Evolutionary conservation across 305 asterid genomes (phyloP).

Genomic region (Fraxinus floribunda): DNA sequence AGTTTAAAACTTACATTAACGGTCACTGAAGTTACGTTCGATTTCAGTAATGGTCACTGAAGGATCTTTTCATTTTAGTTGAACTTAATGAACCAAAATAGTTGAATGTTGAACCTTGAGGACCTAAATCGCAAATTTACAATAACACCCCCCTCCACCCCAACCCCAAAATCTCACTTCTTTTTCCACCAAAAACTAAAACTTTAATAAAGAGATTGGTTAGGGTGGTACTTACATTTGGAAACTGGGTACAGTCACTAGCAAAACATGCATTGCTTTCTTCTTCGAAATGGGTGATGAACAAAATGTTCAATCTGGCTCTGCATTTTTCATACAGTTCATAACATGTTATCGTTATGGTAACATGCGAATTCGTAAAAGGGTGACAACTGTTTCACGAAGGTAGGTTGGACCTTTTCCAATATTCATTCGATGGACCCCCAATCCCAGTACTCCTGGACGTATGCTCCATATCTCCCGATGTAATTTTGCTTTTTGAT

Average conservation of each 20-base stretch:
- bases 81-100: no score
- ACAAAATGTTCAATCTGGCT: conserved; percentile 58
- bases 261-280: conserved; percentile 78
- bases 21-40: no score
- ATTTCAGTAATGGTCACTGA: no score
- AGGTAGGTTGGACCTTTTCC: conserved; percentile 84
- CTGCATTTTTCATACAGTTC: conserved; percentile 81
- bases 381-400: conserved; percentile 78
- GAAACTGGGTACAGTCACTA: conserved; percentile 68
- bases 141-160: no score
- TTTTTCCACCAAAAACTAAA: no score
- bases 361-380: conserved; percentile 62
- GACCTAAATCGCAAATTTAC: no score
- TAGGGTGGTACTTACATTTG: conserved; percentile 73
- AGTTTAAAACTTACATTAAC: no score
- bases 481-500: conserved; percentile 80
- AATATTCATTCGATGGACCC: conserved; percentile 86
- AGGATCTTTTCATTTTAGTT: no score
- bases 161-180: no score
- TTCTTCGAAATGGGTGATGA: conserved; percentile 69
- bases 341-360: conserved; percentile 68
- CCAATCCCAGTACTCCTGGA: conserved; percentile 80
- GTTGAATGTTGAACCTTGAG: no score
- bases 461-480: conserved; percentile 70
- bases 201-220: conserved; percentile 46